Percentiles rank a stretch among this genome's conserved stretches.
These are phyloP conservation scores for Tardiomyces depauwii DNA, from an alignment of 1,139 yeast species.

Conservation along the genomic window DNA sequence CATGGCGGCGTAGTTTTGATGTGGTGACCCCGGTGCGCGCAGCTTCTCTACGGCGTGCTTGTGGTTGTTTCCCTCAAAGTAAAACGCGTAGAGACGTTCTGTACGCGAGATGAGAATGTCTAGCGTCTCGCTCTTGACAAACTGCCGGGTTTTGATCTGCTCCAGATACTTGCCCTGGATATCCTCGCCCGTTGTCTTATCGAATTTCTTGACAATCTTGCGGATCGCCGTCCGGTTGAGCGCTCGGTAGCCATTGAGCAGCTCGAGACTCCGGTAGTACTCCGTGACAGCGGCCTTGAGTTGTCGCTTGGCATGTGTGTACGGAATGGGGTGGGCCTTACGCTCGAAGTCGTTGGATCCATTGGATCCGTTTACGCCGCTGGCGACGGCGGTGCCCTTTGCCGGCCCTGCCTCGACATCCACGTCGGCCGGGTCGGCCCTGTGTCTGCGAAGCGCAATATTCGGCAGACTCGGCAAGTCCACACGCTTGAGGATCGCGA, in stretches of 20 bases:
- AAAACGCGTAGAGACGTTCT: constrained; percentile 56
- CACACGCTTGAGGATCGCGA: constrained; percentile 12
- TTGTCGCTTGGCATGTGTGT: constrained; percentile 60
- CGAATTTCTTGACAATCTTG: constrained; percentile 81
- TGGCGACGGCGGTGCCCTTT: background rate
- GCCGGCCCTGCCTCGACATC: background rate
- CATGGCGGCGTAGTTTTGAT: constrained; percentile 22
- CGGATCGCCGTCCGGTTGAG: constrained; percentile 82
- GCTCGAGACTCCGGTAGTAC: constrained; percentile 66
- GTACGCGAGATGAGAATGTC: constrained; percentile 51
- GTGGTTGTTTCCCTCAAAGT: constrained; percentile 62
- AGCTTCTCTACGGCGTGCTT: constrained; percentile 67
- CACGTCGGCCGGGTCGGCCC: constrained; percentile 1
- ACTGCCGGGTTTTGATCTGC: constrained; percentile 42
- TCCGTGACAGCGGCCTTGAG: constrained; percentile 70
- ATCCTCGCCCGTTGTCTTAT: constrained; percentile 49
- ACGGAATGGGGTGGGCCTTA: constrained; percentile 38
- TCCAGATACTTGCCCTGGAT: constrained; percentile 48
- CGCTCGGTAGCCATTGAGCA: constrained; percentile 63
- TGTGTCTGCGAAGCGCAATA: constrained; percentile 3
- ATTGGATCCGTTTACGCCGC: background rate
- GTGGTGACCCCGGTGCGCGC: constrained; percentile 36
- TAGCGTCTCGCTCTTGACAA: constrained; percentile 52
- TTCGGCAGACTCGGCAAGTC: constrained; percentile 26
- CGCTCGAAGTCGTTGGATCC: constrained; percentile 3